phyloP scores from a whole-genome alignment of 1,284 basidiomycete species.

The Xerocomus minutiporus region DNA sequence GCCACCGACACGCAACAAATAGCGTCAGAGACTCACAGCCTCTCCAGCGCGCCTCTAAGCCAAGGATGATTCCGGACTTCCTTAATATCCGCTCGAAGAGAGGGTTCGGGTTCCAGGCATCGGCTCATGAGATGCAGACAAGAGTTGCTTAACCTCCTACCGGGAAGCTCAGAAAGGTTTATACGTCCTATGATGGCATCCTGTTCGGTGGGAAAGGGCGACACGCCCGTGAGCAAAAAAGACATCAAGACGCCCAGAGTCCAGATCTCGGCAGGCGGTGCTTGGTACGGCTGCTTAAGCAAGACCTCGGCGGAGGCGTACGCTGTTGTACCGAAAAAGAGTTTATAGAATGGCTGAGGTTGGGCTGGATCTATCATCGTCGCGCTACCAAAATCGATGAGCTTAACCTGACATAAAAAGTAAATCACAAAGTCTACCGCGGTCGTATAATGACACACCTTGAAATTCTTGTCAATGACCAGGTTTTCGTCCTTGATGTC shows the following conservation, averaged over 20 bases:
- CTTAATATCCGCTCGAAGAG: constrained; percentile 60
- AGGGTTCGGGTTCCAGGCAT: constrained; percentile 73
- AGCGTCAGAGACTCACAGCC: constrained; percentile 12
- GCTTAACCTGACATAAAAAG: constrained; percentile 61
- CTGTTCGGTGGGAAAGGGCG: constrained; percentile 73
- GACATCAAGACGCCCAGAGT: constrained; percentile 86
- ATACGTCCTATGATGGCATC: constrained; percentile 61
- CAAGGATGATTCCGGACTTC: constrained; percentile 77
- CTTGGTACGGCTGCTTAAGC: constrained; percentile 66
- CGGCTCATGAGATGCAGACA: constrained; percentile 62
- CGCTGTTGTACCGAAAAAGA: constrained; percentile 78
- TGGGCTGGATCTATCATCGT: constrained; percentile 67
- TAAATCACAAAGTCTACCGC: constrained; percentile 3
- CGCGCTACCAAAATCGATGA: constrained; percentile 92
- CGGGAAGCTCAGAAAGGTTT: constrained; percentile 38
- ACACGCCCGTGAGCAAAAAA: constrained; percentile 81
- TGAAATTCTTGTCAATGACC: constrained; percentile 72
- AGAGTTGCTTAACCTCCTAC: constrained; percentile 34
- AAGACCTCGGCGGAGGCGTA: constrained; percentile 83
- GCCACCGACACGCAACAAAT: neutral
- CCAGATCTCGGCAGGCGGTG: constrained; percentile 86
- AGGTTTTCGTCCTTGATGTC: constrained; percentile 96
- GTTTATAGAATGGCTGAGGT: constrained; percentile 64
- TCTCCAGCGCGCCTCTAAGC: constrained; percentile 40
- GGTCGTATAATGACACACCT: constrained; percentile 38